Conservation (phyloP, 2,329 filamentous ascomycete genomes). For the Spiromastix sp. region DNA sequence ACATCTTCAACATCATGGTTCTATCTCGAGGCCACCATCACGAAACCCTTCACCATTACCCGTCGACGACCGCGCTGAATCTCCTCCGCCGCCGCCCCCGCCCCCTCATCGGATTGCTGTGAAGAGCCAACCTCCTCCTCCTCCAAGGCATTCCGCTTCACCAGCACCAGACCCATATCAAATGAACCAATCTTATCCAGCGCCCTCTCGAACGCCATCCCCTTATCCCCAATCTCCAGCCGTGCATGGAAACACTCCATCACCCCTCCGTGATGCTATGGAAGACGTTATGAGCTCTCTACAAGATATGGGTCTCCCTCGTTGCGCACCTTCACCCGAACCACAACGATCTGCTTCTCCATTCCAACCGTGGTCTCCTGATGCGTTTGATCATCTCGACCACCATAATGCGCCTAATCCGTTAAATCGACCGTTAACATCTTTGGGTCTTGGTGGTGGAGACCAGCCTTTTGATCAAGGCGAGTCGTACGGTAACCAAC, state of each 20-base stretch:
- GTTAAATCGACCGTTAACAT: slow-evolving; percentile 55
- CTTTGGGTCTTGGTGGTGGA: slow-evolving; percentile 55
- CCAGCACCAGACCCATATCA: slow-evolving; percentile 24
- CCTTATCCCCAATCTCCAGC: slow-evolving; percentile 50
- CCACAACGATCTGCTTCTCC: slow-evolving; percentile 41
- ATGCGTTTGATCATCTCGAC: slow-evolving; percentile 58
- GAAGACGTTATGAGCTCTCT: slow-evolving; percentile 95
- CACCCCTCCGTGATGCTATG: slow-evolving; percentile 88
- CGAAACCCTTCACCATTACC: not conserved
- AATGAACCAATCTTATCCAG: slow-evolving; percentile 32
- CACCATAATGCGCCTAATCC: slow-evolving; percentile 23
- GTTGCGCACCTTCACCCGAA: slow-evolving; percentile 39
- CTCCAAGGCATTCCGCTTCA: slow-evolving; percentile 11
- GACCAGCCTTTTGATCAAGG: slow-evolving; percentile 40
- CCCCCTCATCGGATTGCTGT: slow-evolving; percentile 61
- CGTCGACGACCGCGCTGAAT: slow-evolving; percentile 20
- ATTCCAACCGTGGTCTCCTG: slow-evolving; percentile 77
- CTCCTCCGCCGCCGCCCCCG: slow-evolving; percentile 73
- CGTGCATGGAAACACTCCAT: slow-evolving; percentile 65
- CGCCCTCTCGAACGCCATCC: slow-evolving; percentile 37
- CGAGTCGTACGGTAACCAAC: slow-evolving; percentile 41
- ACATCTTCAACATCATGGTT: slow-evolving; percentile 3
- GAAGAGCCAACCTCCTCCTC: slow-evolving; percentile 24
- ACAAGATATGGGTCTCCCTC: slow-evolving; percentile 66
- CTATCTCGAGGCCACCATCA: not conserved